phyloP scores from a whole-genome alignment of 768 basidiomycete species.

The Tephrocybe sp. region DNA sequence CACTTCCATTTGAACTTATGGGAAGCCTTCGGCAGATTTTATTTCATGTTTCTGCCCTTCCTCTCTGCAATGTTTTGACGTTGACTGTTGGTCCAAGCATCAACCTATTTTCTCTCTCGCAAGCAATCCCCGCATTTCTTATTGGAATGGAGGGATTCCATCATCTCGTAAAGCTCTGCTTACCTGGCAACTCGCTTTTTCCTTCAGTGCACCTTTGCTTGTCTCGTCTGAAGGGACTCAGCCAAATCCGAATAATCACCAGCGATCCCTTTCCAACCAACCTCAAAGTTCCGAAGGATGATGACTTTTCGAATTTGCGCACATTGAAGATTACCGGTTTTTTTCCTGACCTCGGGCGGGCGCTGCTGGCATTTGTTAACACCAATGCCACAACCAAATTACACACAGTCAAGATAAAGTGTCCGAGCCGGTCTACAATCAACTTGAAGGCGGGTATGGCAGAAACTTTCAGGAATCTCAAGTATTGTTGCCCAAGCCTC shows the following conservation, averaged over 20 bases:
- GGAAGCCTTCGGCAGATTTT: not conserved
- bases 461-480: not conserved
- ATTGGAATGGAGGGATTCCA: not conserved
- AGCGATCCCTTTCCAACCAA: not conserved
- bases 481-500: not conserved
- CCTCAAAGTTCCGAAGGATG: not conserved
- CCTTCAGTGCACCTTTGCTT: not conserved
- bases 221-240: not conserved
- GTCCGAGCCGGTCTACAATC: not conserved
- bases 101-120: not conserved
- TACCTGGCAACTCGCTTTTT: slow-evolving; percentile 1
- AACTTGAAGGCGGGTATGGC: not conserved
- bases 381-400: not conserved
- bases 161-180: slow-evolving; percentile 4
- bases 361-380: slow-evolving; percentile 1
- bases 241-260: not conserved
- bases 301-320: not conserved
- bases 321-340: slow-evolving; percentile 3
- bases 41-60: slow-evolving; percentile 1
- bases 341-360: not conserved
- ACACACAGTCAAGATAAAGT: not conserved
- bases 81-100: not conserved
- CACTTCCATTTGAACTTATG: slow-evolving; percentile 6
- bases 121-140: not conserved
- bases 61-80: not conserved